Evolutionary conservation across 2,329 filamentous ascomycete genomes (phyloP).

Genomic region (Penicillium sp.): DNA sequence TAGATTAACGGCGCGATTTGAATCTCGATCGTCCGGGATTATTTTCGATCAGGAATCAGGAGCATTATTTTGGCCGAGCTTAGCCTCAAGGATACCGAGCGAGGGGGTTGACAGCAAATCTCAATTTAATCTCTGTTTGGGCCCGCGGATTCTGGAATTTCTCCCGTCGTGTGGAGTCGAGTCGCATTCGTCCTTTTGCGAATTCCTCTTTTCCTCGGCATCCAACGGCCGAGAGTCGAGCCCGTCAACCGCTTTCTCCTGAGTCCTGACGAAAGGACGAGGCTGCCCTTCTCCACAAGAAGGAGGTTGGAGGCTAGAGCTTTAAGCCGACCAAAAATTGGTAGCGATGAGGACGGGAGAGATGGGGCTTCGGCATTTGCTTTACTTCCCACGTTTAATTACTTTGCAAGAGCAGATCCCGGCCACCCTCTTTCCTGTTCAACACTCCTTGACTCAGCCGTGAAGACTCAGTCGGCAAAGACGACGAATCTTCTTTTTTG

Average conservation of each 20-base stretch:
- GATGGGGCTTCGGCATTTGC: constrained; percentile 1
- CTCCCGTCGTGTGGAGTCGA: not conserved
- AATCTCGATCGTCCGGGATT: not conserved
- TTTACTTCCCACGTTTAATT: not conserved
- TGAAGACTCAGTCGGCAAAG: not conserved
- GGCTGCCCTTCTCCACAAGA: not conserved
- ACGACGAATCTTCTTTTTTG: not conserved
- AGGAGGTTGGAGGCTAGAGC: not conserved
- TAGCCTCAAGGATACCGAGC: not conserved
- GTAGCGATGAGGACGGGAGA: not conserved
- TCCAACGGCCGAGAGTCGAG: not conserved
- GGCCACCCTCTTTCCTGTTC: not conserved
- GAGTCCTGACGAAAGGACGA: not conserved
- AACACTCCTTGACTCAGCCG: not conserved
- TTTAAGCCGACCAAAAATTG: not conserved
- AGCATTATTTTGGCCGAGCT: not conserved
- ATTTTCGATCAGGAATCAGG: not conserved
- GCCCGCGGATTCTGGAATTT: not conserved
- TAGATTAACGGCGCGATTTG: not conserved
- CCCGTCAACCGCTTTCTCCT: not conserved
- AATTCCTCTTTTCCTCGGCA: not conserved
- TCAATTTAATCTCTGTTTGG: not conserved
- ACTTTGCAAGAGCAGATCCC: constrained; percentile 5
- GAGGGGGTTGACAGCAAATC: not conserved
- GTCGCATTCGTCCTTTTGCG: not conserved